A percentile compares a stretch with the other conserved stretches of the same genome.
Evolutionary conservation across 805 yeast species (phyloP).

Genomic region (Yarrowia sp.): DNA sequence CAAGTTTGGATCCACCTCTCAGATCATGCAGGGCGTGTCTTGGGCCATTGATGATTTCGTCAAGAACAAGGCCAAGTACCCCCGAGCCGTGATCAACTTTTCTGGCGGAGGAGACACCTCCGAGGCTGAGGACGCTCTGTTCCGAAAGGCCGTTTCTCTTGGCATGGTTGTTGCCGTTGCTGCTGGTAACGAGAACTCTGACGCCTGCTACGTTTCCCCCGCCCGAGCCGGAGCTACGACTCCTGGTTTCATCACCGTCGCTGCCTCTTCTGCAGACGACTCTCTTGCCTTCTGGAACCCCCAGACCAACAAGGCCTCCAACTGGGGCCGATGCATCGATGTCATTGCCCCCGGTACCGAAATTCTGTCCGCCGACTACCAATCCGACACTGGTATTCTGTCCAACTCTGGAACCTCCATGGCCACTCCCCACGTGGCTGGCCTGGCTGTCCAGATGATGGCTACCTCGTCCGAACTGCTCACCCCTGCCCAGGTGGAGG

Average conservation of each 20-base stretch:
- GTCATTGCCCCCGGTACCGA: slow-evolving; percentile 95
- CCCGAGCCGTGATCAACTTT: slow-evolving; percentile 3
- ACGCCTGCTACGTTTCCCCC: not conserved
- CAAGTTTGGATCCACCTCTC: slow-evolving; percentile 53
- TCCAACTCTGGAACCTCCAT: slow-evolving; percentile 82
- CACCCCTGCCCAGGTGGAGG: slow-evolving; percentile 12
- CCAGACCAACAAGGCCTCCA: slow-evolving; percentile 34
- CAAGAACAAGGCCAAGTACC: slow-evolving; percentile 29
- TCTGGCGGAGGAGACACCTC: slow-evolving; percentile 1
- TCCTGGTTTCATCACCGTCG: not conserved
- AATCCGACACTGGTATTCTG: slow-evolving; percentile 34
- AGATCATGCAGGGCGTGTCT: slow-evolving; percentile 56
- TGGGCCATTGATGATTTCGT: slow-evolving; percentile 42
- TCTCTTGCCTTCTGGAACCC: not conserved
- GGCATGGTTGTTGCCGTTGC: slow-evolving; percentile 36
- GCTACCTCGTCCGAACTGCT: slow-evolving; percentile 39
- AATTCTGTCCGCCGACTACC: slow-evolving; percentile 54
- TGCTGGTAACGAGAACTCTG: not conserved
- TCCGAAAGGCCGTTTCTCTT: not conserved
- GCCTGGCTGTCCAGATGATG: slow-evolving; percentile 83
- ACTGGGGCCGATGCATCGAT: slow-evolving; percentile 93
- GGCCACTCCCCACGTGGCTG: slow-evolving; percentile 97
- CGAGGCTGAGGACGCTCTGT: slow-evolving; percentile 38
- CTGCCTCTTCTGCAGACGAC: not conserved
- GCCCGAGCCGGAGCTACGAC: not conserved